Base-by-base conservation (phyloP, 1,284 basidiomycete species). In the Boletus hoseneyae region DNA sequence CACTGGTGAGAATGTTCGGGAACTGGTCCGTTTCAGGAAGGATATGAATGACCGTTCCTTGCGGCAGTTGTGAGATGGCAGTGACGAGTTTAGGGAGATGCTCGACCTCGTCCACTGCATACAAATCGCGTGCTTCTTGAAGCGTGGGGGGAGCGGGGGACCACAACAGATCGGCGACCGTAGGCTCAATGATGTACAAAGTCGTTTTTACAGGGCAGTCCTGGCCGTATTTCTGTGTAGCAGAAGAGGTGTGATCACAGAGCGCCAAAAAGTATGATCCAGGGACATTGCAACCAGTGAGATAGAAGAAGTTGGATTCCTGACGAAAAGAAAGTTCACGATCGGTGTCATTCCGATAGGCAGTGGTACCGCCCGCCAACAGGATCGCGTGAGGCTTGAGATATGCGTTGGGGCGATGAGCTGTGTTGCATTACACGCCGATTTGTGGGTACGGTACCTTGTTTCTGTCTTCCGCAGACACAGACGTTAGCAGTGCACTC, bases 301-400 rank as follows among this genome's bases (percentile, higher is more conserved):
- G 75, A 65, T 93, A 95, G 71, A 80, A 87, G 68, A 95, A 96
- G 70, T 95, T 95, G 59, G 86, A 87, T 71, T 94, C 91, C 72
- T 75, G 73, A 57, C 83, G 83, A 67, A 92, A 93, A 1, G 76
- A 68, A 42, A 92, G 72, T 70, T 94, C 92, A 45, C 92, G 80
- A 66, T 97, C 93, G 4, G 93, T 95, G 64, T 96, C 92, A 66
- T 94, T 84, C 51, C 92, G 75, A 63, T 76, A 91, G 0, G 78
- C 72, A 6, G 79, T 83, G 4, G 70, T 69, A 54, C 75, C 77
- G 21, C 85, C 85, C 7, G 82, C 77, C 2, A 88, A 67, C 2
- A 89, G 62, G 11, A 83, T 61, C 4, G 85, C 70, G 66, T 88
- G 86, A 6, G 82, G 78, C 83, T 61, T 38, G 23, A 11, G 9